A percentile compares a stretch with the other conserved stretches of the same genome.
phyloP scores from a whole-genome alignment of 2,329 filamentous ascomycete species.

The Lasiodiplodia hormozganensis region DNA sequence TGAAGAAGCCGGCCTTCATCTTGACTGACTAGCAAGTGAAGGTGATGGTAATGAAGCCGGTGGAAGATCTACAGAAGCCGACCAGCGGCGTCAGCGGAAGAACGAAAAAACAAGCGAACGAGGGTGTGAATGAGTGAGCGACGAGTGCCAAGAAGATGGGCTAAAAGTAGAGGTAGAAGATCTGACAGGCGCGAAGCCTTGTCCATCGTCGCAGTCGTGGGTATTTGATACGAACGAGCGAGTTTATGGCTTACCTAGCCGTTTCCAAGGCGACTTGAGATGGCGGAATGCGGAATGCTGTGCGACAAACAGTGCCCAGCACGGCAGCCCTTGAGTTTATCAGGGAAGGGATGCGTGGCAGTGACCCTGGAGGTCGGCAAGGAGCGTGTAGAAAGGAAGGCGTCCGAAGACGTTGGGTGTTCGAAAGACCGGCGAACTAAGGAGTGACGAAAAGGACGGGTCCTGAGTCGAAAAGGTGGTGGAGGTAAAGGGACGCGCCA shows the following conservation, averaged over 20 bases:
- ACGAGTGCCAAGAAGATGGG: not conserved
- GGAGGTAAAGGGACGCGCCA: not conserved
- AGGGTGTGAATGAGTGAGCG: not conserved
- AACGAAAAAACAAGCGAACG: slow-evolving; percentile 8
- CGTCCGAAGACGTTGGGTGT: not conserved
- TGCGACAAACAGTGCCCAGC: slow-evolving; percentile 23
- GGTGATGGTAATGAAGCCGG: not conserved
- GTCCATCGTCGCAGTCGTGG: not conserved
- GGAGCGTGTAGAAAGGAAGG: not conserved
- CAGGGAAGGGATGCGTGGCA: not conserved
- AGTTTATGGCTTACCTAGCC: slow-evolving; percentile 1
- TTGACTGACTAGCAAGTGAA: not conserved
- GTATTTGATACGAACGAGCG: not conserved
- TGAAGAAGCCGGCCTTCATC: slow-evolving; percentile 28
- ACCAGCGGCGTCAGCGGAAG: slow-evolving; percentile 28
- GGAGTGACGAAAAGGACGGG: not conserved
- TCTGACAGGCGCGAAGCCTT: not conserved
- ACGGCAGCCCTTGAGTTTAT: not conserved
- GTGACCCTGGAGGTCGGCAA: slow-evolving; percentile 4
- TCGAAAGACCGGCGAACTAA: not conserved
- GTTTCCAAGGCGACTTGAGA: slow-evolving; percentile 23
- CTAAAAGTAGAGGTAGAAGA: not conserved
- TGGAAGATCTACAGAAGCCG: slow-evolving; percentile 17
- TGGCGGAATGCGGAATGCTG: slow-evolving; percentile 25
- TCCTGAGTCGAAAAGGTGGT: slow-evolving; percentile 3